These are phyloP conservation scores for Nitzschia sp. DNA, from an alignment of 108 stramenopile genomes.

Conservation along the genomic window DNA sequence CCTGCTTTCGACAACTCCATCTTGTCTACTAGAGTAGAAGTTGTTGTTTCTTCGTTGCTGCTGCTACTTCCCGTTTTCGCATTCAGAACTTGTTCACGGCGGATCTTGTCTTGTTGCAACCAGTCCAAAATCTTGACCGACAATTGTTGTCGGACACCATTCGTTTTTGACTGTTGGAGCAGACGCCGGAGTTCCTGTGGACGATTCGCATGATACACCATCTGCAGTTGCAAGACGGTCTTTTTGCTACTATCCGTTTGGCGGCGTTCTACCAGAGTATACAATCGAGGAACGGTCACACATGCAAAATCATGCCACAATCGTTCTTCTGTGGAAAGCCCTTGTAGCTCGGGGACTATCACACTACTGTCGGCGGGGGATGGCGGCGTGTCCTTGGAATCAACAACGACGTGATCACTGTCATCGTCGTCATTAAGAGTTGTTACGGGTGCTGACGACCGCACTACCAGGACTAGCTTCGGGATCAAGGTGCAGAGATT, in stretches of 20 bases:
- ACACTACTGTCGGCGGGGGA: too few species aligned
- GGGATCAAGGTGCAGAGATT: slow-evolving; percentile 17
- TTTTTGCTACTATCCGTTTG: not conserved
- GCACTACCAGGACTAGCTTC: slow-evolving; percentile 11
- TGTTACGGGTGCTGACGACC: too few species aligned
- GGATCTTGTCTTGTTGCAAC: slow-evolving; percentile 3
- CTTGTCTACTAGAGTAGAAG: not conserved
- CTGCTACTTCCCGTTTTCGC: not conserved
- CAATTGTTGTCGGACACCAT: not conserved
- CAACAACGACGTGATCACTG: not conserved
- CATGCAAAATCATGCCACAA: slow-evolving; percentile 36
- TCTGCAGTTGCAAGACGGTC: not conserved
- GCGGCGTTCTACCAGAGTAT: not conserved
- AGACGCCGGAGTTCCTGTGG: slow-evolving; percentile 7
- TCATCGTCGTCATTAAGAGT: not conserved
- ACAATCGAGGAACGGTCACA: slow-evolving; percentile 12
- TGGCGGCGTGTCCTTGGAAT: too few species aligned
- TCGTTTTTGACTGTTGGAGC: not conserved
- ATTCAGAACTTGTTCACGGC: not conserved
- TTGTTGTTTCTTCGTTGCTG: not conserved
- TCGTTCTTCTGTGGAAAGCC: slow-evolving; percentile 9
- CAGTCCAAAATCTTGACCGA: not conserved
- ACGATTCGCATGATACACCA: slow-evolving; percentile 1
- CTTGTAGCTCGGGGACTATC: not conserved
- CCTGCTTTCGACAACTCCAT: not conserved